Evolutionary conservation across 345 rosid species (phyloP), one percentile per base, ranked within the genome.

Genomic region (Linum trigynum): DNA sequence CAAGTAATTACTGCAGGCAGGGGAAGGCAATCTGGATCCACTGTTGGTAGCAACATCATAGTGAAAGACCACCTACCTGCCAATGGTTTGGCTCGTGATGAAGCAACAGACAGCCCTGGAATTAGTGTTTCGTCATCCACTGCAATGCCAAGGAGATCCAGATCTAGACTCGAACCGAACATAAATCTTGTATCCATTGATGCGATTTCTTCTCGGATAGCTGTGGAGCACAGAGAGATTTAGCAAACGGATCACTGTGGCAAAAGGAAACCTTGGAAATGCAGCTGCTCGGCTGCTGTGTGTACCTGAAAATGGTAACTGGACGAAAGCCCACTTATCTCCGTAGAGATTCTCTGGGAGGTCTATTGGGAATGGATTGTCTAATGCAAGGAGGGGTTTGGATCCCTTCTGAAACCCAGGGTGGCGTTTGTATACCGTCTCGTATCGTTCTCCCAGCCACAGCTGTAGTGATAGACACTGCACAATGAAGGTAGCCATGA

Each of bases 321-420:
- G 98, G 65, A 88, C 97, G 77, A 92, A 92, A 17, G 96, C 96
- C 97, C 98, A 92, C 79, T 71, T 90, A 65, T 92, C 98, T 65
- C 98, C 97, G 38, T 79, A 75, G 55, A 92, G 76, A 39, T 92
- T 90, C 66, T 92, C 96, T 0, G 98, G 98, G 70, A 90, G 94
- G 68, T 86, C 85, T 92, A 90, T 84, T 2, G 98, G 94, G 73
- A 90, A 92, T 23, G 98, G 97, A 59, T 89, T 89, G 78, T 92
- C 98, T 51, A 88, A 68, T 40, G 89, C 82, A 59, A 90, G 74
- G 56, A 92, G 90, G 41, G 90, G 94, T 78, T 86, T 79, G 57
- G 96, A 80, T 60, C 91, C 97, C 67, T 92, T 92, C 62, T 92
- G 97, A 71, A 92, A 92, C 66, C 98, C 97, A 9, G 94, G 97